These are phyloP conservation scores for Ziziphus jujuba DNA, from an alignment of 306 rosid species.

Conservation along the genomic window DNA sequence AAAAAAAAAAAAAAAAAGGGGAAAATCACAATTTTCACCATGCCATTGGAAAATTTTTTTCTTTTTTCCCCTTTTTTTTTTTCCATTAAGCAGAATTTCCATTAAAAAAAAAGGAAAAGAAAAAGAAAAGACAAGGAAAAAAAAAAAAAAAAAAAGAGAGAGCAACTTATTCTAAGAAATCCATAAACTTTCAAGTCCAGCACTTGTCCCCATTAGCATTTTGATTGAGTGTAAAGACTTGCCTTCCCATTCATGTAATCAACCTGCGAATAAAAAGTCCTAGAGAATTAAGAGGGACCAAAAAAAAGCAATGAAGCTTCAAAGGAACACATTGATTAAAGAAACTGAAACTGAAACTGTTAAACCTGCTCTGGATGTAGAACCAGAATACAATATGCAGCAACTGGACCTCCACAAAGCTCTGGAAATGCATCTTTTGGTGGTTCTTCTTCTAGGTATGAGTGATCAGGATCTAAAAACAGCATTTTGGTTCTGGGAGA, in stretches of 20 bases:
- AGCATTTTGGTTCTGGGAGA: conserved; percentile 67
- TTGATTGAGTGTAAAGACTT: conserved; percentile 43
- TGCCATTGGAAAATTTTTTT: no score
- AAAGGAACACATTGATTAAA: conserved; percentile 13
- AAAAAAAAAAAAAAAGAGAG: no score
- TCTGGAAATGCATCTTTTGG: conserved; percentile 41
- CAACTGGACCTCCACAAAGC: conserved; percentile 67
- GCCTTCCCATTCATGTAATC: conserved; percentile 85
- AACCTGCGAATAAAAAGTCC: conserved; percentile 53
- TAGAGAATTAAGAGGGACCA: conserved; percentile 17
- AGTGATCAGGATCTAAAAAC: conserved; percentile 78
- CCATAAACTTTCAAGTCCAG: conserved; percentile 76
- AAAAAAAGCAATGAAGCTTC: neutral
- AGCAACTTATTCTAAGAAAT: no score
- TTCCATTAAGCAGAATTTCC: no score
- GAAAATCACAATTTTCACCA: no score
- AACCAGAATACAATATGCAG: conserved; percentile 68
- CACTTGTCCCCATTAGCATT: conserved; percentile 45
- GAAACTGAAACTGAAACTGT: conserved; percentile 26
- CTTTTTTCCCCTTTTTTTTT: no score
- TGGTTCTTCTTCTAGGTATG: conserved; percentile 49
- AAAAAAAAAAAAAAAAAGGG: no score
- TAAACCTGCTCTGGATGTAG: conserved; percentile 81
- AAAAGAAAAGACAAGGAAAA: no score
- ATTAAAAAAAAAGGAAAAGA: no score